Percentiles rank a stretch among this genome's conserved stretches.
These are phyloP conservation scores for Aspergillus udagawae DNA, from an alignment of 2,329 filamentous ascomycete species.

Conservation along the genomic window DNA sequence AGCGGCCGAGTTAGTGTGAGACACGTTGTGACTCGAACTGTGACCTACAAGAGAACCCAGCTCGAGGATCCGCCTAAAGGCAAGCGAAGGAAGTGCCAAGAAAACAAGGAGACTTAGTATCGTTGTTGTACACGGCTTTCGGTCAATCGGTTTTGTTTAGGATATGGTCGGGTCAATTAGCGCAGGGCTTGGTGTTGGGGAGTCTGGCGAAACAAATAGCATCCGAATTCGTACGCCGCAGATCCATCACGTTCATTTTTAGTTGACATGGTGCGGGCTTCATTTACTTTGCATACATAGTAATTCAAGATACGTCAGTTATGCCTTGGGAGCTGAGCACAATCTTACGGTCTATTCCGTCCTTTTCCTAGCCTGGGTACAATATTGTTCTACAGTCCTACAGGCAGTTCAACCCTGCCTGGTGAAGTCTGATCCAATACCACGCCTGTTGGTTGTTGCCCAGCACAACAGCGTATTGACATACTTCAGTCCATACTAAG, in stretches of 20 bases:
- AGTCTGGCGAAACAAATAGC: not conserved
- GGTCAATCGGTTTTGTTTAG: not conserved
- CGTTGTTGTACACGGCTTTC: not conserved
- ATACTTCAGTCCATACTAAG: not conserved
- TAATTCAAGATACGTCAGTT: not conserved
- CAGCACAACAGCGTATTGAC: not conserved
- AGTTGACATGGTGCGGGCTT: not conserved
- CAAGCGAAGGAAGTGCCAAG: conserved; percentile 69
- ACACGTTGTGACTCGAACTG: conserved; percentile 89
- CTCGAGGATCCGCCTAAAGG: conserved; percentile 89
- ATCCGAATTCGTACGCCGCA: not conserved
- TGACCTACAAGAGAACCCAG: conserved; percentile 72
- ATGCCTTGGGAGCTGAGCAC: not conserved
- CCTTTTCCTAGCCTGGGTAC: not conserved
- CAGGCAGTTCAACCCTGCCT: too few relatives aligned
- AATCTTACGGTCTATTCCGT: not conserved
- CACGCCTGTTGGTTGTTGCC: not conserved
- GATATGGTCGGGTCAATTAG: not conserved
- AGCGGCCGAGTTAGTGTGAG: conserved; percentile 65
- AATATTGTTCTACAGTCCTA: too few relatives aligned
- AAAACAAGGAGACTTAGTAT: not conserved
- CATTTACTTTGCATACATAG: not conserved
- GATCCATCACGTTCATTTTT: not conserved
- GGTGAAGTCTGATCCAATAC: too few relatives aligned
- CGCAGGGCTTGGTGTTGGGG: not conserved